A percentile compares a stretch with the other conserved stretches of the same genome.
phyloP scores from a whole-genome alignment of 495 filamentous ascomycete species.

The Trichoderma orchidacearum region DNA sequence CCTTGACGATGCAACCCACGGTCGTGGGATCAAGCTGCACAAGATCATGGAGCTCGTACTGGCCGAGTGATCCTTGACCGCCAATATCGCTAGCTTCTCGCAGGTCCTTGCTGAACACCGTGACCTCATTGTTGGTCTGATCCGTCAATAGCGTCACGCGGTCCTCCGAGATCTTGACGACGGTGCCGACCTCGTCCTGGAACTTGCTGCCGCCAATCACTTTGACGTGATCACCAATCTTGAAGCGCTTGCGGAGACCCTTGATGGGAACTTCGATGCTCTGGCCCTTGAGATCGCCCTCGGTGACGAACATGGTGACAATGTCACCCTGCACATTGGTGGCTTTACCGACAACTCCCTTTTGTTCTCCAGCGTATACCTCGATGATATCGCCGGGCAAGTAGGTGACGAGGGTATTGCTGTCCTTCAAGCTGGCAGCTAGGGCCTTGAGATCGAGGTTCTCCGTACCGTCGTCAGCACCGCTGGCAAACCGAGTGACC shows the following conservation, averaged over 20 bases:
- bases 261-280: constrained; percentile 86
- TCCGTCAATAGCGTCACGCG: constrained; percentile 85
- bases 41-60: constrained; percentile 83
- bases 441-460: constrained; percentile 86
- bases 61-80: constrained; percentile 60
- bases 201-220: constrained; percentile 92
- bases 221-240: constrained; percentile 92
- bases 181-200: constrained; percentile 90
- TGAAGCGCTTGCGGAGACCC: constrained; percentile 85
- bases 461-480: constrained; percentile 79
- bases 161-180: constrained; percentile 82
- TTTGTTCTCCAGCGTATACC: constrained; percentile 92
- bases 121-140: constrained; percentile 82
- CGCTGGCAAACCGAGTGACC: constrained; percentile 82
- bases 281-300: constrained; percentile 71
- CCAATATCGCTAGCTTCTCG: constrained; percentile 84
- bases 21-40: constrained; percentile 88
- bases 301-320: constrained; percentile 74
- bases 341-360: constrained; percentile 74
- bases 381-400: constrained; percentile 88
- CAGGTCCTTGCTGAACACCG: constrained; percentile 95
- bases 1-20: constrained; percentile 85
- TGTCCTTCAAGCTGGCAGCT: constrained; percentile 71
- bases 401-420: constrained; percentile 62
- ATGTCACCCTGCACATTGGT: constrained; percentile 84